phyloP scores from a whole-genome alignment of 2,329 filamentous ascomycete genomes.

The Trichoderma citrinoviride region DNA sequence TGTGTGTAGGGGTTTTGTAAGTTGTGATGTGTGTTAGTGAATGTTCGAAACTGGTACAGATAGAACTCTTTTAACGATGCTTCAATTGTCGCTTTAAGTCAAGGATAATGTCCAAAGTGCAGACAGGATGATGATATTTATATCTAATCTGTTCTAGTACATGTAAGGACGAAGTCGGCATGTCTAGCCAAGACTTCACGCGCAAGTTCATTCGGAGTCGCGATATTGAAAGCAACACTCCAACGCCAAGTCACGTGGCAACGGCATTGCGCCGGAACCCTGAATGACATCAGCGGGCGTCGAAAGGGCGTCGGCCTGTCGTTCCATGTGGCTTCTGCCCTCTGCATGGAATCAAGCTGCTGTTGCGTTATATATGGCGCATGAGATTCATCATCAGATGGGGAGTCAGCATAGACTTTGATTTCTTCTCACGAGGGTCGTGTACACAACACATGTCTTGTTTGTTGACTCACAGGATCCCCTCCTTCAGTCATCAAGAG shows the following conservation, averaged over 20 bases:
- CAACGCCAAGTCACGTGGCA: constrained; percentile 25
- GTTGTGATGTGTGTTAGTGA: neutral
- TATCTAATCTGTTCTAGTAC: neutral
- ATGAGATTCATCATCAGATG: no score
- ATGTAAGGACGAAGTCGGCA: neutral
- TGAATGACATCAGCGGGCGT: constrained; percentile 15
- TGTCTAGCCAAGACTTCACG: neutral
- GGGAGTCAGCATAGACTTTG: no score
- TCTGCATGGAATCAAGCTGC: neutral
- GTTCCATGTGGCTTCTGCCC: no score
- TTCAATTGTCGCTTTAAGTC: no score
- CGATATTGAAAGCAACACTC: constrained; percentile 27
- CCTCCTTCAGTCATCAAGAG: neutral
- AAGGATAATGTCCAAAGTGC: no score
- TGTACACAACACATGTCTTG: neutral
- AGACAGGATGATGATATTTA: no score
- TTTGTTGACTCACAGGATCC: neutral
- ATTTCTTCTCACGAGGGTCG: no score
- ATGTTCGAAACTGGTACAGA: neutral
- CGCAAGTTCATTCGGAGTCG: neutral
- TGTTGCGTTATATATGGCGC: neutral
- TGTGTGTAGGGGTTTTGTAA: neutral
- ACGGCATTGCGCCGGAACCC: neutral
- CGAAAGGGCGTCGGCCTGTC: neutral
- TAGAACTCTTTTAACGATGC: no score